phyloP scores from a whole-genome alignment of 1,139 yeast genomes.

The Geotrichum aggregatum region DNA sequence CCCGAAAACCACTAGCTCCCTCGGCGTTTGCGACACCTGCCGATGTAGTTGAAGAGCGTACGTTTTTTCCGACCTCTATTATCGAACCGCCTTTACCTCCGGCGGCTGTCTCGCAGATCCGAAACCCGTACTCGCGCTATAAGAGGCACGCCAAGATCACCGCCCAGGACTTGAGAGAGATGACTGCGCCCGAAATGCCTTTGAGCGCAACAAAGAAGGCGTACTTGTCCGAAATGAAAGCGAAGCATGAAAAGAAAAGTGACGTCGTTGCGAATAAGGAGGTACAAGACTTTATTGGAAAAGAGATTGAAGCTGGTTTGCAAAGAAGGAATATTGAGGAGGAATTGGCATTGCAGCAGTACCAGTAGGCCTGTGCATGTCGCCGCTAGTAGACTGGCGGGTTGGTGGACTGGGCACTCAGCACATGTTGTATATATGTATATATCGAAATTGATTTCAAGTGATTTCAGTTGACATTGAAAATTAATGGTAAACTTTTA shows the following conservation, averaged over 20 bases:
- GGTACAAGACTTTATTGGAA: conserved; percentile 64
- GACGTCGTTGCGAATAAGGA: too few relatives aligned
- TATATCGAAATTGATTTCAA: background rate
- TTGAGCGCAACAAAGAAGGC: conserved; percentile 32
- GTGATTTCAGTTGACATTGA: too few relatives aligned
- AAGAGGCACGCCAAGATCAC: conserved; percentile 28
- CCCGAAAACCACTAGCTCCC: conserved; percentile 54
- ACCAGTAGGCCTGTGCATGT: conserved; percentile 30
- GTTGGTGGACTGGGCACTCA: too few relatives aligned
- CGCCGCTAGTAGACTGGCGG: too few relatives aligned
- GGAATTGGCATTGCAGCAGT: conserved; percentile 32
- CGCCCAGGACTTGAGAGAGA: conserved; percentile 24
- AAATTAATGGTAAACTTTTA: too few relatives aligned
- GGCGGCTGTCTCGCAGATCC: conserved; percentile 61
- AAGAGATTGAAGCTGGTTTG: conserved; percentile 45
- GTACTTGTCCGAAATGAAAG: conserved; percentile 15
- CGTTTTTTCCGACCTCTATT: conserved; percentile 67
- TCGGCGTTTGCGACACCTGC: conserved; percentile 55
- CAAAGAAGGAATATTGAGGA: conserved; percentile 32
- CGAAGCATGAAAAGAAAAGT: conserved; percentile 24
- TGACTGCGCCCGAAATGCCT: conserved; percentile 68
- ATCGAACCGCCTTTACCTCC: conserved; percentile 66
- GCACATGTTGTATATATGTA: background rate
- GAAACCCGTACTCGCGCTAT: conserved; percentile 63
- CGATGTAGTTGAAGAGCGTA: conserved; percentile 62